Percentiles rank a stretch among this genome's conserved stretches.
phyloP scores from a whole-genome alignment of 2,329 filamentous ascomycete species.

The Aspergillus aculeatus region DNA sequence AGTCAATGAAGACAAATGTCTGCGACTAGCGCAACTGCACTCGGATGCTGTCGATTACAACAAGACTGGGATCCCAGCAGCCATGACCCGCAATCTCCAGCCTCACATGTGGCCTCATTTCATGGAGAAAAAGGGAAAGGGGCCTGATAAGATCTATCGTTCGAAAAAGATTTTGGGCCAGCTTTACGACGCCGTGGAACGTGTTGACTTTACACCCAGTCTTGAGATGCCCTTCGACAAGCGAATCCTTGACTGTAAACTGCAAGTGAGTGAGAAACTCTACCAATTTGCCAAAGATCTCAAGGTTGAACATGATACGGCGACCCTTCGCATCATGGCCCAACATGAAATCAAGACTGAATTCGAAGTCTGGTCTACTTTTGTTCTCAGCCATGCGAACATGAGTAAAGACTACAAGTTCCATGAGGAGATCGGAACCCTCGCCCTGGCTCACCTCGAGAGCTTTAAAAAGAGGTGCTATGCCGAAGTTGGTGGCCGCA shows the following conservation, averaged over 20 bases:
- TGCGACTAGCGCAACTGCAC: conserved; percentile 75
- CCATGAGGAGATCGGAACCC: conserved; percentile 74
- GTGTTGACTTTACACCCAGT: conserved; percentile 69
- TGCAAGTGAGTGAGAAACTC: conserved; percentile 54
- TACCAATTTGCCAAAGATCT: conserved; percentile 62
- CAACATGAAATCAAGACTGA: conserved; percentile 82
- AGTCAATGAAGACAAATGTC: conserved; percentile 67
- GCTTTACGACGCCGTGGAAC: conserved; percentile 75
- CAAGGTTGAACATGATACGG: conserved; percentile 75
- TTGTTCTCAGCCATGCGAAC: conserved; percentile 72
- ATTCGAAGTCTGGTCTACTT: conserved; percentile 88
- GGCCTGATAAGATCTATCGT: conserved; percentile 54
- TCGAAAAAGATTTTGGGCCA: conserved; percentile 73
- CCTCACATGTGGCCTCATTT: conserved; percentile 77
- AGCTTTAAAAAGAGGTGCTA: conserved; percentile 68
- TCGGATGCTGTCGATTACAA: conserved; percentile 92
- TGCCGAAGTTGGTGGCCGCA: conserved; percentile 60
- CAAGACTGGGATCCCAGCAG: conserved; percentile 79
- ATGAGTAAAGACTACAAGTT: conserved; percentile 79
- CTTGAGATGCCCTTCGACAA: conserved; percentile 72
- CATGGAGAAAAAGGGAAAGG: conserved; percentile 66
- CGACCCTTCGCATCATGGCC: conserved; percentile 75
- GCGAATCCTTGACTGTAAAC: conserved; percentile 64
- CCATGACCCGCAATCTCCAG: conserved; percentile 61
- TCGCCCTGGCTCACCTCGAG: conserved; percentile 65